Evolutionary conservation across 2,329 filamentous ascomycete genomes (phyloP), one percentile per base, ranked within the genome.

Genomic region (Trichophyton equinum): DNA sequence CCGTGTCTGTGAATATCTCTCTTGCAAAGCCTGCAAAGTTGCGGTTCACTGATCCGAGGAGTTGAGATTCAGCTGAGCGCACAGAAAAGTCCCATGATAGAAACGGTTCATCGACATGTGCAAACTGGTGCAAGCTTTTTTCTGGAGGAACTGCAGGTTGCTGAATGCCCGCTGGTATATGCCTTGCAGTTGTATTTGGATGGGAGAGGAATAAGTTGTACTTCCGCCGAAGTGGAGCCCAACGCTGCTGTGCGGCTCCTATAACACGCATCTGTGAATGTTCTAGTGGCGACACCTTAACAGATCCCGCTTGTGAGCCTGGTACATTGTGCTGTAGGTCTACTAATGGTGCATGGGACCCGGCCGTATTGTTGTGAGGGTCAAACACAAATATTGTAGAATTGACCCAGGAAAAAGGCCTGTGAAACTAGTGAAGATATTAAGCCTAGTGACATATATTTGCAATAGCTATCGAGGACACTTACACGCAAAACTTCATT

Each of bases 71-170:
- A 59, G 79, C 77, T 1, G 78, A 77, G 38, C 76, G 76, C 2
- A 86, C 74, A 8, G 79, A 79, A 69, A 86, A 86, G 69, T 86
- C 82, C 83, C 83, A 86, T 7, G 82, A 85, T 0, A 86, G 70
- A 67, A 84, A 82, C 0, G 81, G 82, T 66, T 85, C 83, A 66
- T 85, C 77, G 9, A 86, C 79, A 51, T 81, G 79, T 3, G 84
- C 83, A 67, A 86, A 86, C 65, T 85, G 84, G 15, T 74, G 69
- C 72, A 82, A 83, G 59, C 77, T 76, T 18, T 78, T 76, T 62
- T 72, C 69, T 36, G 60, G 36, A 3, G 58, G 57, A 22, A 78
- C 64, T 56, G 80, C 73, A 55, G 77, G 68, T 42, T 78, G 75
- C 65, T 79, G 80, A 40, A 76, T 72, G 40, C 76, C 72, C 7